Conservation (phyloP, 257 asterid species). For the Verbena officinalis region DNA sequence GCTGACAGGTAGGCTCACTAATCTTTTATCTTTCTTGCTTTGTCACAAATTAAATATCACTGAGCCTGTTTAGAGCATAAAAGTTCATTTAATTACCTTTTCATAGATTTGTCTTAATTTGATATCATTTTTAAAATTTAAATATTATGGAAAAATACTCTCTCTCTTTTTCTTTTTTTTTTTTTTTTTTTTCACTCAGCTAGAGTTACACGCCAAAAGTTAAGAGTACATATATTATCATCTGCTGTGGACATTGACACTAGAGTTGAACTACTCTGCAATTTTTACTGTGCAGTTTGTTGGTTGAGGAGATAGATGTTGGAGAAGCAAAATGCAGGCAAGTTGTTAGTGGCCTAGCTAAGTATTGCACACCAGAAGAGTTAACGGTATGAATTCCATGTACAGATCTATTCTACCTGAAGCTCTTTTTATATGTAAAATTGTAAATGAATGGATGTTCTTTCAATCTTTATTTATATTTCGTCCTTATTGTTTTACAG, state of each 20-base stretch:
- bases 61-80: conserved; percentile 8
- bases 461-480: conserved; percentile 22
- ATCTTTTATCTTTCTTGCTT: not conserved
- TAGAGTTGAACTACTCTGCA: conserved; percentile 20
- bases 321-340: conserved; percentile 92
- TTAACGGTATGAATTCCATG: conserved; percentile 60
- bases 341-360: conserved; percentile 97
- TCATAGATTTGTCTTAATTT: not conserved
- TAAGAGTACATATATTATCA: not conserved
- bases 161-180: not conserved
- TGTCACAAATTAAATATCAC: not conserved
- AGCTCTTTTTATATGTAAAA: not conserved
- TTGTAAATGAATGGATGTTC: too few relatives aligned
- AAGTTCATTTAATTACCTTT: not conserved
- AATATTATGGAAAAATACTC: not conserved
- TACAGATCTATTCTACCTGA: not conserved
- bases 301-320: conserved; percentile 97
- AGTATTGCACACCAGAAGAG: conserved; percentile 82
- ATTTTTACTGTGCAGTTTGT: conserved; percentile 54
- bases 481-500: conserved; percentile 50
- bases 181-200: conserved; percentile 8
- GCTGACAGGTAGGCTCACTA: conserved; percentile 79
- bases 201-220: not conserved
- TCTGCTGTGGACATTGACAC: not conserved
- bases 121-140: not conserved